Base-by-base conservation (phyloP, 805 yeast genomes). In the Sugiyamaella smithiae region DNA sequence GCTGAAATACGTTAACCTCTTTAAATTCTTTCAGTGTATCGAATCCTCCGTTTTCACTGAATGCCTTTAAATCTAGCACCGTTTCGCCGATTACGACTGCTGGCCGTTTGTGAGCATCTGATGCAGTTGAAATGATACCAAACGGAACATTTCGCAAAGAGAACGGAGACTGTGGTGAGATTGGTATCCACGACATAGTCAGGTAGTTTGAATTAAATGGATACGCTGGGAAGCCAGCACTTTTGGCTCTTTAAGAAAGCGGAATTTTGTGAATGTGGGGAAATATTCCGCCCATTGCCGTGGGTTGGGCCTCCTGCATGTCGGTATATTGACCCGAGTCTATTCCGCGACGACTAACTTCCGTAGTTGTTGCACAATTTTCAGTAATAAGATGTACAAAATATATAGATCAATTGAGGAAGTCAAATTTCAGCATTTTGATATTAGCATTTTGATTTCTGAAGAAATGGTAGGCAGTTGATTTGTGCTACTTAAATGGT, bases 141-240 rank as follows among this genome's bases (percentile, higher is more conserved):
- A 59, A 59, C 2, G 63, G 63, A 23, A 59, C 48, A 43, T 59
- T 59, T 17, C 45, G 45, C 29, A 59, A 43, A 6, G 62, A 50
- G 36, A 69, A 69, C 51, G 44, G 53, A 8, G 47, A 37, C 9
- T 43, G 47, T 11, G 23, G 32, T 8, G 46, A 25, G 14, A 52
- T 43, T 14, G 33, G n/a, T 8, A 51, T n/a, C 51, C 51, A 51
- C 12, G 51, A 47, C 41, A 37, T 37, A 19, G n/a, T n/a, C n/a
- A n/a, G n/a, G n/a, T n/a, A n/a, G n/a, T n/a, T n/a, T n/a, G n/a
- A n/a, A n/a, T n/a, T n/a, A n/a, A n/a, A n/a, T n/a, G n/a, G n/a
- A n/a, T n/a, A n/a, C n/a, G n/a, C n/a, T n/a, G n/a, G n/a, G n/a
- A n/a, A n/a, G n/a, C n/a, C n/a, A n/a, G n/a, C n/a, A n/a, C n/a